These are phyloP conservation scores for Bocquillonia castaneifolia DNA, from an alignment of 441 rosid species.

Conservation along the genomic window DNA sequence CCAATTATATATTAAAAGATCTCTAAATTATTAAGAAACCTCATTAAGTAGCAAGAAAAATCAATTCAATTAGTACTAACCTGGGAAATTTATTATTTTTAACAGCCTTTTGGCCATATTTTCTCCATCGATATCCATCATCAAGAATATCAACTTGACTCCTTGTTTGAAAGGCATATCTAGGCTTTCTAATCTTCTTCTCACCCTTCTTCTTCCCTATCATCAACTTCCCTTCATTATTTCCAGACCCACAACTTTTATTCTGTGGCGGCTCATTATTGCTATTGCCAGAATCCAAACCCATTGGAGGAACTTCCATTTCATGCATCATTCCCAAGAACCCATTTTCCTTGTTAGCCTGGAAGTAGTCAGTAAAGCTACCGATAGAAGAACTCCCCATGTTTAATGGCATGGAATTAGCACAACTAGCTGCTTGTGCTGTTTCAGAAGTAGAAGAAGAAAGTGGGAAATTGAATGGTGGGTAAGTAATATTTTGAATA, in stretches of 20 bases:
- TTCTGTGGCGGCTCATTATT: neutral
- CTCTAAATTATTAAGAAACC: too few relatives aligned
- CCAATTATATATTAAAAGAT: too few relatives aligned
- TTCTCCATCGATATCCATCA: conserved; percentile 53
- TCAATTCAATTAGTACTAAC: conserved; percentile 20
- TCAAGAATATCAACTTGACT: conserved; percentile 54
- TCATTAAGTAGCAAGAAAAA: too few relatives aligned
- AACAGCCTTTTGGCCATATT: conserved; percentile 55
- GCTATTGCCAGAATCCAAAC: neutral
- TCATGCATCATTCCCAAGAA: conserved; percentile 30
- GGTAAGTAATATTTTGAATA: conserved; percentile 19
- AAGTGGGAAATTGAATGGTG: conserved; percentile 14
- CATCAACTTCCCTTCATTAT: conserved; percentile 11
- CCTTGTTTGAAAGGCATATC: conserved; percentile 54
- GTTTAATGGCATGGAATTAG: conserved; percentile 26
- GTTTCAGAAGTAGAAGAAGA: conserved; percentile 20
- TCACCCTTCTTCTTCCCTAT: conserved; percentile 8
- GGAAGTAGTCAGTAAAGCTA: conserved; percentile 16
- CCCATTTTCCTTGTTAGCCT: conserved; percentile 25
- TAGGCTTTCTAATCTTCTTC: conserved; percentile 37
- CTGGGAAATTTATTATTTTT: conserved; percentile 58
- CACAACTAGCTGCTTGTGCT: conserved; percentile 1
- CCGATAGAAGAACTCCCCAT: neutral
- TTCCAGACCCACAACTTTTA: conserved; percentile 19
- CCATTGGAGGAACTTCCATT: conserved; percentile 19